Evolutionary conservation across 371 early-diverging fungal genomes (phyloP), one percentile per base, ranked within the genome.

Genomic region (Nematocida sp.): DNA sequence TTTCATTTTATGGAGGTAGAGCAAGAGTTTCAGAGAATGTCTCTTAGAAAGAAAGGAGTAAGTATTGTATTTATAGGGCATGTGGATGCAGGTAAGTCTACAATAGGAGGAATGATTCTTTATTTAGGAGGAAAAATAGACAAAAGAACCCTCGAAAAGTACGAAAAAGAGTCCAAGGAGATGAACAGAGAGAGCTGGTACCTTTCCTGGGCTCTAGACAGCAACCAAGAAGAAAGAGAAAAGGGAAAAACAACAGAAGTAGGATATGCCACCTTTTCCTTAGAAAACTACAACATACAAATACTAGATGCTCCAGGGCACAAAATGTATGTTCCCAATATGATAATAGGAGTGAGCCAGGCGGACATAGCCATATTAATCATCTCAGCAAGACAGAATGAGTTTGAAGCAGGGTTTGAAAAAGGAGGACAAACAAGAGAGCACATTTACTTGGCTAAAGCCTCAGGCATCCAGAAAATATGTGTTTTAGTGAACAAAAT

Each of bases 71-170:
- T 97, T 87, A 93, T 95, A 84, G 98, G 98, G 79, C 96, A 97
- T 90, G 97, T 96, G 88, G 97, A 98, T 85, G 92, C 95, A 2
- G 99, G 99, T 78, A 97, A 98, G 84, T 90, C 91, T 45, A 98
- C 99, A 5, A 85, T 93, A 66, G 92, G 94, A 91, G 99, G 99
- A 85, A 95, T 94, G 87, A 90, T 98, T 86, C 91, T 97, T 86
- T 93, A 93, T 90, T 90, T 93, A 87, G 90, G 92, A 87, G 93
- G 94, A 87, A 90, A 94, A 92, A 93, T 96, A 84, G 93, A 93
- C 87, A 90, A 91, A 89, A 91, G 96, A 89, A 92, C 93, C 86
- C 90, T 96, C 67, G 94, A 95, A 83, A 95, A 95, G 90, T 94
- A 94, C 88, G 93, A 92, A 87, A 90, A 93, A 90, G 95, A 95